Base-by-base conservation (phyloP, 148 eudicot species). In the Amaranthus hypochondriacus region DNA sequence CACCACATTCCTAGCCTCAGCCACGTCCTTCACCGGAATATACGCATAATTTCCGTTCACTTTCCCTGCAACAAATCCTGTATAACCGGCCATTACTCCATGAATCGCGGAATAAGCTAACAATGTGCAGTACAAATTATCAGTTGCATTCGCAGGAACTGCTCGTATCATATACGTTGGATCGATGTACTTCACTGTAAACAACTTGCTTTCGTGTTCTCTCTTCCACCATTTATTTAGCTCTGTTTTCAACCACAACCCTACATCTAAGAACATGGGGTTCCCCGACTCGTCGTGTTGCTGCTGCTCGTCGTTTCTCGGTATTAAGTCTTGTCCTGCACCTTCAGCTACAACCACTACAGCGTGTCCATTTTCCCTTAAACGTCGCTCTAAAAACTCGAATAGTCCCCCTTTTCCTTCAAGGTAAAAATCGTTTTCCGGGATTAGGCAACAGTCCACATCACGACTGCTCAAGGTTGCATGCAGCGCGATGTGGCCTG, bases 121-220 rank as follows among this genome's bases (percentile, higher is more conserved):
- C 62, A 90, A 65, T 11, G 96, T 87, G 67, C 96, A 90, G 43
- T 87, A 90, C 72, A 83, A 56, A 63, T 83, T 90, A 75, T 90
- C 96, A 0, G 85, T 85, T 7, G 92, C 90, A 74, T 90, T 90
- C 0, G 96, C 92, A 6, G 90, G 84, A 3, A 88, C 88, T 2
- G 96, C 96, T 0, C 96, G 88, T 3, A 90, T 80, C 96, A 88
- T 90, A 73, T 88, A 90, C 0, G 90, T 90, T 3, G 96, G 96
- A 76, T 90, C 96, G 43, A 90, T 88, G 69, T 85, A 83, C 72
- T 88, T 90, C n/a, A 90, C 88, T 2, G 96, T 88, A 48, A 88
- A 77, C 46, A 87, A 39, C 62, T 90, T 88, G 2, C 74, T 73
- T 0, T 85, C 81, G 56, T 83, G 92, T 62, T 82, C 96, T 62